phyloP scores from a whole-genome alignment of 2,329 filamentous ascomycete species.

The Trichoderma guizhouense region DNA sequence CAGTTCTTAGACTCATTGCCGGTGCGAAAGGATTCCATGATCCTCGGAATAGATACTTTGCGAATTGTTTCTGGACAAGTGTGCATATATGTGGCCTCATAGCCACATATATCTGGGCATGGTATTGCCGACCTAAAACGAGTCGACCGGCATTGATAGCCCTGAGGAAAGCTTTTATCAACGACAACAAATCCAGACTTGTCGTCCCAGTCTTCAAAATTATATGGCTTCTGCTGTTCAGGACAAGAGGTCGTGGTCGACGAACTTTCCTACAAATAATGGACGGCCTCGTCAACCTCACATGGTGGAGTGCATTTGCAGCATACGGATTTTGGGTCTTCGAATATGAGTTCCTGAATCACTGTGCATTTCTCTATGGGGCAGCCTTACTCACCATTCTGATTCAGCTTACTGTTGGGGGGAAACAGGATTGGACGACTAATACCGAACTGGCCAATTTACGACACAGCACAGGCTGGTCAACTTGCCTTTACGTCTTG shows the following conservation, averaged over 20 bases:
- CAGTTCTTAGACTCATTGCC: neutral
- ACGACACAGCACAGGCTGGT: neutral
- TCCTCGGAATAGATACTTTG: neutral
- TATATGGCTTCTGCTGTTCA: neutral
- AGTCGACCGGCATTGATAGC: neutral
- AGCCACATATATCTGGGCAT: neutral
- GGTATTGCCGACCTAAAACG: neutral
- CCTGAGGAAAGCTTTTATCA: neutral
- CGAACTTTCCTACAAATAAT: neutral
- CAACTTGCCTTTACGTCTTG: neutral
- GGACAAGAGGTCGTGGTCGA: neutral
- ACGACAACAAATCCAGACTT: neutral
- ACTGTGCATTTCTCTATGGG: neutral
- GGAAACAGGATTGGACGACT: neutral
- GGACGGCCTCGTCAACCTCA: neutral
- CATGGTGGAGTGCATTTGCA: neutral
- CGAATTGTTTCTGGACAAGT: neutral
- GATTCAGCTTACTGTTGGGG: neutral
- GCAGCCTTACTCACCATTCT: neutral
- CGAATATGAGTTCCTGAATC: neutral
- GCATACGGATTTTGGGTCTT: neutral
- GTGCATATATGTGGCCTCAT: neutral
- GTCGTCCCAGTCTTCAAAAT: neutral
- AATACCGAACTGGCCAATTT: neutral
- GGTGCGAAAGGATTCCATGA: neutral